Conservation (phyloP, 305 asterid species). For the Solanum hybrid region DNA sequence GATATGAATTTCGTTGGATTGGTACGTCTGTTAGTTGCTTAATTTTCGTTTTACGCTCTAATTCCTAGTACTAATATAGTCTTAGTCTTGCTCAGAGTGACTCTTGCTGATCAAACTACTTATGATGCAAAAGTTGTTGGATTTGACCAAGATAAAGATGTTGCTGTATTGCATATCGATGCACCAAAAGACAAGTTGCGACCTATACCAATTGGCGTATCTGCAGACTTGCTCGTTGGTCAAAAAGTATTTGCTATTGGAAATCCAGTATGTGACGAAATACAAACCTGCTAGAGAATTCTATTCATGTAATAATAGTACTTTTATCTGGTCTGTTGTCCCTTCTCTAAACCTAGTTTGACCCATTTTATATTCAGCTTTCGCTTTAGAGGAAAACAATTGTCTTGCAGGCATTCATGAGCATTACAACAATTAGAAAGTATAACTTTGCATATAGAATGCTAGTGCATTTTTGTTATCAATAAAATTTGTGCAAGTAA, state of each 20-base stretch:
- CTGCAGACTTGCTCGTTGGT: constrained; percentile 96
- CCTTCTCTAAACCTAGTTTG: not conserved
- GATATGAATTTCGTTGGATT: not conserved
- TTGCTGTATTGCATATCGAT: constrained; percentile 71
- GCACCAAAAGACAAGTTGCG: constrained; percentile 76
- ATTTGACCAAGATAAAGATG: constrained; percentile 97
- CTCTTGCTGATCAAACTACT: constrained; percentile 90
- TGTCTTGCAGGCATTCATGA: not conserved
- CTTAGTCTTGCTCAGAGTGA: constrained; percentile 57
- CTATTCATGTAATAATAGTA: not conserved
- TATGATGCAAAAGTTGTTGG: constrained; percentile 91
- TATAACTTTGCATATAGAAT: not conserved
- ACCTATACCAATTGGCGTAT: constrained; percentile 86
- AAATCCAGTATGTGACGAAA: constrained; percentile 64
- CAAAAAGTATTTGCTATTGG: constrained; percentile 96
- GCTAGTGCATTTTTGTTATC: not conserved
- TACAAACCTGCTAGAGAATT: not conserved
- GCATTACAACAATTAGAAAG: not conserved
- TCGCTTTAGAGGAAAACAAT: not conserved
- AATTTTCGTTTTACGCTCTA: not conserved
- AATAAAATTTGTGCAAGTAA: not conserved
- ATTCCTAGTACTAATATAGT: constrained; percentile 6
- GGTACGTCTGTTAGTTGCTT: not conserved
- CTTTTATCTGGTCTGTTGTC: not conserved
- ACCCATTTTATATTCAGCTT: not conserved